A percentile compares a stretch with the other conserved stretches of the same genome.
Evolutionary conservation across 768 basidiomycete genomes (phyloP).

Genomic region (Mycena filopes): DNA sequence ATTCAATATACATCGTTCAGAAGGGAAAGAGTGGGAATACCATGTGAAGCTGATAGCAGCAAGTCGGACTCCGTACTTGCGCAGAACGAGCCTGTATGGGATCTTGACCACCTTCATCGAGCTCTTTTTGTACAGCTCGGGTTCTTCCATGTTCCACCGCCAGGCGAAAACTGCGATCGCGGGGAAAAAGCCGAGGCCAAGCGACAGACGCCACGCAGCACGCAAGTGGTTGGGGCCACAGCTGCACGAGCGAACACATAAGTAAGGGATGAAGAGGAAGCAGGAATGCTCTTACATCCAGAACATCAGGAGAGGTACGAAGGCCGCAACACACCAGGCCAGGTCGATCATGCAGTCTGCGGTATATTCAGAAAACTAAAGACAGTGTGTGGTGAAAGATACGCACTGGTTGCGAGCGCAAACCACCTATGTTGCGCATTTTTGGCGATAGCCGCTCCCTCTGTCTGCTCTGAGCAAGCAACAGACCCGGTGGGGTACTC

Average conservation of each 20-base stretch:
- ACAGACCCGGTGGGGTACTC: conserved; percentile 94
- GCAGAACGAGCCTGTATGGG: conserved; percentile 81
- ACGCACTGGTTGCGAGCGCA: conserved; percentile 86
- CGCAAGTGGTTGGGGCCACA: conserved; percentile 84
- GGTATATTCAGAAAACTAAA: conserved; percentile 27
- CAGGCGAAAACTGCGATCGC: conserved; percentile 86
- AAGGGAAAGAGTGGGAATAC: conserved; percentile 47
- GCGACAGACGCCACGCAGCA: conserved; percentile 87
- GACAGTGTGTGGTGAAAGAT: background rate
- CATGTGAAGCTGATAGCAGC: conserved; percentile 81
- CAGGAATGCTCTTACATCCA: conserved; percentile 75
- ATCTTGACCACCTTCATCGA: conserved; percentile 81
- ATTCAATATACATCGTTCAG: background rate
- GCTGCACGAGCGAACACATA: conserved; percentile 45
- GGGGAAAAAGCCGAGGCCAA: conserved; percentile 86
- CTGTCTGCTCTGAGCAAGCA: conserved; percentile 90
- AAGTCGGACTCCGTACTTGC: conserved; percentile 82
- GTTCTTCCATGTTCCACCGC: conserved; percentile 88
- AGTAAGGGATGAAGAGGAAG: background rate
- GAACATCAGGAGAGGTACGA: conserved; percentile 85
- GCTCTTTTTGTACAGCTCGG: conserved; percentile 75
- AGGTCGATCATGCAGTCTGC: conserved; percentile 87
- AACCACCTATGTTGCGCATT: conserved; percentile 89
- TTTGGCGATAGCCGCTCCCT: conserved; percentile 81
- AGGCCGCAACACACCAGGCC: conserved; percentile 82